phyloP scores from a whole-genome alignment of 164 flowering plant genomes.

The Aristolochia californica region DNA sequence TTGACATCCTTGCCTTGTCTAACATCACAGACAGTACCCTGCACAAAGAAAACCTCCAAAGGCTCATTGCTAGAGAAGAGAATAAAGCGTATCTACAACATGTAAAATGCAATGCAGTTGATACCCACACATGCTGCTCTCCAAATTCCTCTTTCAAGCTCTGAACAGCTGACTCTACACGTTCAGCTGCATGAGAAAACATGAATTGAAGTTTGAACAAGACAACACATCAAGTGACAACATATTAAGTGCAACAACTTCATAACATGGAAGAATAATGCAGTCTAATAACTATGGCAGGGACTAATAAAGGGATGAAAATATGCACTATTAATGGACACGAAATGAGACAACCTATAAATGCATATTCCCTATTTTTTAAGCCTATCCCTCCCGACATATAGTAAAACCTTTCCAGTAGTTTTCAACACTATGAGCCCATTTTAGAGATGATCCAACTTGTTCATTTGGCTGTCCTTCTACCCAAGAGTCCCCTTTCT shows the following conservation, averaged over 20 bases:
- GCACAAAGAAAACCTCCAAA: conserved; percentile 11
- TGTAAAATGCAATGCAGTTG: conserved; percentile 21
- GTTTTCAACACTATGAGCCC: too few relatives aligned
- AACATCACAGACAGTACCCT: conserved; percentile 90
- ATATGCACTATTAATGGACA: too few relatives aligned
- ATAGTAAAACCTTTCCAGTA: too few relatives aligned
- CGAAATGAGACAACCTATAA: too few relatives aligned
- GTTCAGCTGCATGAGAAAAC: conserved; percentile 38
- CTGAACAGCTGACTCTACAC: conserved; percentile 61
- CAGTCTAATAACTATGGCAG: background rate
- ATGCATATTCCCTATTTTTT: too few relatives aligned
- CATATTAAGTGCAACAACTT: too few relatives aligned
- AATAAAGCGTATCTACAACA: background rate
- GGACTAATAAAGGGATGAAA: background rate
- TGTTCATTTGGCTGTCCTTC: too few relatives aligned
- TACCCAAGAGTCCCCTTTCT: too few relatives aligned
- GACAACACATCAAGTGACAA: background rate
- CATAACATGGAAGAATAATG: background rate
- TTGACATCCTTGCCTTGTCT: conserved; percentile 62
- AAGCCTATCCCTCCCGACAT: too few relatives aligned
- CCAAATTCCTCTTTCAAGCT: conserved; percentile 59
- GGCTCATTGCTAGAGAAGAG: background rate
- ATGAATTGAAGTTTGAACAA: conserved; percentile 4
- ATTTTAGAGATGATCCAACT: too few relatives aligned
- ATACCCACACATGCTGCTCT: conserved; percentile 96